These are phyloP conservation scores for Eutrema japonicum DNA, from an alignment of 345 rosid genomes.

Conservation along the genomic window DNA sequence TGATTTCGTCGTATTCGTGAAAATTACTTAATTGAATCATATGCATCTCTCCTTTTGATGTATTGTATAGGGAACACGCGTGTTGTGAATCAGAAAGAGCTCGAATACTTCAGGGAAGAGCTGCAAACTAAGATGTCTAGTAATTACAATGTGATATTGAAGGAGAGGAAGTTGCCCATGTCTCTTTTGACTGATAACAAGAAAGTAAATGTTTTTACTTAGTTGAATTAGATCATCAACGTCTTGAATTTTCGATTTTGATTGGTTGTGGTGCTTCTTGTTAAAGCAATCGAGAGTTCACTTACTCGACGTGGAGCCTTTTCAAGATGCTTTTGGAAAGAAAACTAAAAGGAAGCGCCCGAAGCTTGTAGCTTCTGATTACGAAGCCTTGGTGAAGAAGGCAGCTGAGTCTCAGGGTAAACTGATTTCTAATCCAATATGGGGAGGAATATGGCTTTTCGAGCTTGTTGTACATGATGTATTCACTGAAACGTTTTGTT, in stretches of 20 bases:
- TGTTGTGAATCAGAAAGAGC: slow-evolving; percentile 76
- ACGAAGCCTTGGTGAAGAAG: slow-evolving; percentile 73
- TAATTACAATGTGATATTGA: slow-evolving; percentile 74
- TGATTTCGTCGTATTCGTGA: neutral
- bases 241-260: neutral
- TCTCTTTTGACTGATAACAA: slow-evolving; percentile 79
- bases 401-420: slow-evolving; percentile 89
- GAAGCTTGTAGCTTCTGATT: slow-evolving; percentile 77
- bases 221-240: neutral
- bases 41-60: neutral
- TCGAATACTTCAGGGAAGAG: slow-evolving; percentile 82
- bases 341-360: slow-evolving; percentile 84
- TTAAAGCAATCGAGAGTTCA: slow-evolving; percentile 86
- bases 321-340: slow-evolving; percentile 86
- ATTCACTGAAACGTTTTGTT: slow-evolving; percentile 1
- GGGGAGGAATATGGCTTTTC: neutral
- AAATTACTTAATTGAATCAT: neutral
- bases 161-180: slow-evolving; percentile 75
- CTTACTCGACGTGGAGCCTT: slow-evolving; percentile 82
- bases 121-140: slow-evolving; percentile 65
- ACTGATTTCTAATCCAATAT: neutral
- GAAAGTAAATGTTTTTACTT: slow-evolving; percentile 54
- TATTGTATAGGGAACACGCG: slow-evolving; percentile 65
- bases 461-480: slow-evolving; percentile 3
- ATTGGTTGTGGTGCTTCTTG: slow-evolving; percentile 24